These are phyloP conservation scores for Plantago elongata DNA, from an alignment of 257 asterid species.

Conservation along the genomic window DNA sequence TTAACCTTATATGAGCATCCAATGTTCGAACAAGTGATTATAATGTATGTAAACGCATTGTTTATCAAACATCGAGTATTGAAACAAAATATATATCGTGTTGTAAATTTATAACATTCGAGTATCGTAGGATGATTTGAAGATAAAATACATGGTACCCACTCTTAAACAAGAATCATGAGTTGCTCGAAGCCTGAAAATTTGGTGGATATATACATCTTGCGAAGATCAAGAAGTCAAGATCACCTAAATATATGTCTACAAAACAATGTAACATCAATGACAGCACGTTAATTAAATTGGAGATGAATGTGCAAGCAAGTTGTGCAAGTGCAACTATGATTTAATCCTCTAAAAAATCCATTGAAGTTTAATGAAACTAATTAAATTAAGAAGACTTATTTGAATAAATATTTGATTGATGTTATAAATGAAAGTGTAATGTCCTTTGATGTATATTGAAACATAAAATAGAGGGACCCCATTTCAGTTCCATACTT, in stretches of 20 bases:
- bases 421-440: too few relatives aligned
- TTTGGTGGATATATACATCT: not conserved
- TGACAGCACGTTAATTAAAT: constrained; percentile 1
- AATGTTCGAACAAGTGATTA: not conserved
- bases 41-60: too few relatives aligned
- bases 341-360: not conserved
- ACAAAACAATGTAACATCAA: not conserved
- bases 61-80: too few relatives aligned
- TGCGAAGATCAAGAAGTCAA: not conserved
- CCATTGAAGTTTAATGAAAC: not conserved
- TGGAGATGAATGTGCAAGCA: not conserved
- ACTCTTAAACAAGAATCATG: not conserved
- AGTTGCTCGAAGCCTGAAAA: not conserved
- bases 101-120: too few relatives aligned
- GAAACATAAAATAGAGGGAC: constrained; percentile 39
- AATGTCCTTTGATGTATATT: not conserved
- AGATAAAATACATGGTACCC: too few relatives aligned
- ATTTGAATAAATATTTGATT: too few relatives aligned
- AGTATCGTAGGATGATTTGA: too few relatives aligned
- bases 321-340: not conserved
- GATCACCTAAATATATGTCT: not conserved
- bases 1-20: not conserved
- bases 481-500: constrained; percentile 34
- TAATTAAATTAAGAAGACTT: not conserved
- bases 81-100: too few relatives aligned